Conservation (phyloP, 345 rosid genomes). For the Geranium brycei region DNA sequence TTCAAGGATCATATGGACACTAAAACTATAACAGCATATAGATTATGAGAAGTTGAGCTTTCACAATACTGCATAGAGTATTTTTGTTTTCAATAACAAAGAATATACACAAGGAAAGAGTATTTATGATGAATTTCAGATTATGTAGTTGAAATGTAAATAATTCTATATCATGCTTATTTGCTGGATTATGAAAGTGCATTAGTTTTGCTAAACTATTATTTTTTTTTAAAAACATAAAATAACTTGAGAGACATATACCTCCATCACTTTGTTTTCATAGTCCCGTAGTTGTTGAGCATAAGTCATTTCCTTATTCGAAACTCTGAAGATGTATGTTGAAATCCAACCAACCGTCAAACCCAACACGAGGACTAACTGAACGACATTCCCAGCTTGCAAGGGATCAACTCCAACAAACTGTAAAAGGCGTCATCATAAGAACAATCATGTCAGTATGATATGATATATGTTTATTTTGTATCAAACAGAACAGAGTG, state of each 20-base stretch:
- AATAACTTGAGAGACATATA: constrained; percentile 10
- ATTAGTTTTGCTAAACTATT: background rate
- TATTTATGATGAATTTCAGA: background rate
- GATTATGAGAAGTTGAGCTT: background rate
- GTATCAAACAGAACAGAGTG: background rate
- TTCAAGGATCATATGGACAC: background rate
- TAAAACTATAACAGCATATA: background rate
- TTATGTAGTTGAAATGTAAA: background rate
- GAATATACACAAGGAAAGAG: background rate
- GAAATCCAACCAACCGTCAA: constrained; percentile 90
- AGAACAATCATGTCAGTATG: background rate
- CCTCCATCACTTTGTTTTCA: constrained; percentile 91
- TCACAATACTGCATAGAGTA: background rate
- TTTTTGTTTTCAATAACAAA: background rate
- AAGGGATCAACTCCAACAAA: constrained; percentile 71
- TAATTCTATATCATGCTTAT: background rate
- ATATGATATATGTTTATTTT: background rate
- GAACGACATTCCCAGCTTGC: constrained; percentile 87
- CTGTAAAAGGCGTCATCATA: constrained; percentile 22
- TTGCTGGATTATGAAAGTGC: background rate
- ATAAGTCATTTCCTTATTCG: constrained; percentile 95
- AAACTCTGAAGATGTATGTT: constrained; percentile 80
- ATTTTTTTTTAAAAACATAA: background rate
- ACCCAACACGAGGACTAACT: constrained; percentile 70
- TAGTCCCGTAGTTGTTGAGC: constrained; percentile 92